These are phyloP conservation scores for Hanseniaspora vineae DNA, from an alignment of 805 yeast genomes.

Conservation along the genomic window DNA sequence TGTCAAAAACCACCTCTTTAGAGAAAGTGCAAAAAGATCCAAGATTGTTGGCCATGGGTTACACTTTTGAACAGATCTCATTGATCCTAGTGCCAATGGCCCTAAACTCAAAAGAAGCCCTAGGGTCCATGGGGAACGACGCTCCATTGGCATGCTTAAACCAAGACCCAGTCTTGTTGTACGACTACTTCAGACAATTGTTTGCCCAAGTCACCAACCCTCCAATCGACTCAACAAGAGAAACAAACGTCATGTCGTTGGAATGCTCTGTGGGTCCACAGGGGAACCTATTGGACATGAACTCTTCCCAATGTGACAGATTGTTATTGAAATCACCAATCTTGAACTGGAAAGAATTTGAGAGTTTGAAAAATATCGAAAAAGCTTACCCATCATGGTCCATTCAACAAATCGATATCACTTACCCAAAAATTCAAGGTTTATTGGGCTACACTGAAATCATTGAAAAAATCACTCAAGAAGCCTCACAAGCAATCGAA, in stretches of 20 bases:
- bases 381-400: slow-evolving; percentile 81
- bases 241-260: slow-evolving; percentile 90
- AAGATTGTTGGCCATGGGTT: slow-evolving; percentile 74
- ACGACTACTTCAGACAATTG: slow-evolving; percentile 89
- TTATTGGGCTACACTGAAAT: slow-evolving; percentile 74
- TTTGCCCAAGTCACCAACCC: slow-evolving; percentile 99
- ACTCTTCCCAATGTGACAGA: slow-evolving; percentile 83
- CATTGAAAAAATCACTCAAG: slow-evolving; percentile 74
- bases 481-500: slow-evolving; percentile 76
- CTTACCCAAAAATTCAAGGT: slow-evolving; percentile 76
- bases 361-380: slow-evolving; percentile 60
- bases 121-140: slow-evolving; percentile 98
- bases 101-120: slow-evolving; percentile 76
- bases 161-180: slow-evolving; percentile 79
- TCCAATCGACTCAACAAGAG: slow-evolving; percentile 96
- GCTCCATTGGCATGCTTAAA: slow-evolving; percentile 90
- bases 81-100: slow-evolving; percentile 90
- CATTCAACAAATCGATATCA: slow-evolving; percentile 70
- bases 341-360: slow-evolving; percentile 56
- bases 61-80: slow-evolving; percentile 85
- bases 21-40: slow-evolving; percentile 63
- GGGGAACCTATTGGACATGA: slow-evolving; percentile 83
- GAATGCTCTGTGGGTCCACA: slow-evolving; percentile 99
- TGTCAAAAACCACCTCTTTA: slow-evolving; percentile 5
- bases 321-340: slow-evolving; percentile 75